phyloP scores from a whole-genome alignment of 2,329 filamentous ascomycete species.

The Ceratocystis eucalypticola region DNA sequence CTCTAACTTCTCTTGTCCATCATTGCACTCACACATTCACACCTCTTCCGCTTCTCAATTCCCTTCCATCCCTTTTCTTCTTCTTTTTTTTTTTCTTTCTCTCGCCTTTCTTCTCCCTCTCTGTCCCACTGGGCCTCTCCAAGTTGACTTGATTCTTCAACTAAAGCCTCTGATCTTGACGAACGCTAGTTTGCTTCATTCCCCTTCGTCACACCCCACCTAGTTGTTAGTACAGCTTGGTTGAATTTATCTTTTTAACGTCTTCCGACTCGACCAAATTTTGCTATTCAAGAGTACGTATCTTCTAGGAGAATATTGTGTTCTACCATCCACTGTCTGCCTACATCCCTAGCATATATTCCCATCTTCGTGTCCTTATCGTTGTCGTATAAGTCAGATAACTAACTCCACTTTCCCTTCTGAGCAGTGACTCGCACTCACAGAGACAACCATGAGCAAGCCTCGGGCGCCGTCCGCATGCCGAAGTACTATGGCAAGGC shows the following conservation, averaged over 20 bases:
- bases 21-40: not conserved
- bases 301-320: not conserved
- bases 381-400: conserved; percentile 21
- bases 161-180: not conserved
- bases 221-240: not conserved
- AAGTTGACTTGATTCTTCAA: not conserved
- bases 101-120: not conserved
- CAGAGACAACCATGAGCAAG: conserved; percentile 49
- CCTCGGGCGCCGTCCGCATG: conserved; percentile 80
- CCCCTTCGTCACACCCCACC: not conserved
- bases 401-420: conserved; percentile 14
- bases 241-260: not conserved
- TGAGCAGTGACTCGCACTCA: conserved; percentile 84
- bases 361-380: too few relatives aligned
- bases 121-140: not conserved
- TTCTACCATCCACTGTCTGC: not conserved
- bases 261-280: not conserved
- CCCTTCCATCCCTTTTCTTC: not conserved
- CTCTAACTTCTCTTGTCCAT: not conserved
- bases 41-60: not conserved
- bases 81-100: not conserved
- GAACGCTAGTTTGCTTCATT: not conserved
- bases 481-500: conserved; percentile 90
- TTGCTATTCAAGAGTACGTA: conserved; percentile 10
- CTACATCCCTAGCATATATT: too few relatives aligned